A percentile compares a stretch with the other conserved stretches of the same genome.
Conservation (phyloP, 257 asterid species). For the Solanum pimpinellifolium region DNA sequence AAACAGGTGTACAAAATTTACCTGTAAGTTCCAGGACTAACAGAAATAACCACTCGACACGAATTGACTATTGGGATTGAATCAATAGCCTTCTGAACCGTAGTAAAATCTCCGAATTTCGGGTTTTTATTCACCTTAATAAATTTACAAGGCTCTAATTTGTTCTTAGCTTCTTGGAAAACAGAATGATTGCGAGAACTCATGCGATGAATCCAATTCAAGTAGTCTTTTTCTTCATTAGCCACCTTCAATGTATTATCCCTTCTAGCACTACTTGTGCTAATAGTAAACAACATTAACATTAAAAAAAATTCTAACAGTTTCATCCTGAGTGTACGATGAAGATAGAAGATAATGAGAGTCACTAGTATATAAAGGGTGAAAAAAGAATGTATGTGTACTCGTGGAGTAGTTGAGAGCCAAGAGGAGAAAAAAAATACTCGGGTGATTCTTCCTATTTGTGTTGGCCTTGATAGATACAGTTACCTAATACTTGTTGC, state of each 20-base stretch:
- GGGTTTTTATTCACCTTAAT: slow-evolving; percentile 56
- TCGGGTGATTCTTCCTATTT: too few species aligned
- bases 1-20: slow-evolving; percentile 3
- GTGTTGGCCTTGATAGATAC: neutral
- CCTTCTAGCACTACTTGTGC: neutral
- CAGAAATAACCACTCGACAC: slow-evolving; percentile 64
- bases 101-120: slow-evolving; percentile 41
- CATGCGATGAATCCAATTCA: slow-evolving; percentile 50
- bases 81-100: slow-evolving; percentile 44
- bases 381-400: neutral
- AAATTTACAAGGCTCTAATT: slow-evolving; percentile 41
- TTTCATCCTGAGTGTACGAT: neutral
- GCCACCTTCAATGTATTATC: neutral
- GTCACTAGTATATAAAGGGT: neutral
- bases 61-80: slow-evolving; percentile 63
- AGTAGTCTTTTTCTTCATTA: slow-evolving; percentile 18
- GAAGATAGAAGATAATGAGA: neutral
- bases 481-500: neutral
- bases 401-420: neutral
- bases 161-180: slow-evolving; percentile 42
- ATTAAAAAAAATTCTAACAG: neutral
- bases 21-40: slow-evolving; percentile 70
- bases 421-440: neutral
- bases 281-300: slow-evolving; percentile 14
- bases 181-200: slow-evolving; percentile 41